Evolutionary conservation across 2,329 filamentous ascomycete species (phyloP).

Genomic region (Trichophyton schoenleinii): DNA sequence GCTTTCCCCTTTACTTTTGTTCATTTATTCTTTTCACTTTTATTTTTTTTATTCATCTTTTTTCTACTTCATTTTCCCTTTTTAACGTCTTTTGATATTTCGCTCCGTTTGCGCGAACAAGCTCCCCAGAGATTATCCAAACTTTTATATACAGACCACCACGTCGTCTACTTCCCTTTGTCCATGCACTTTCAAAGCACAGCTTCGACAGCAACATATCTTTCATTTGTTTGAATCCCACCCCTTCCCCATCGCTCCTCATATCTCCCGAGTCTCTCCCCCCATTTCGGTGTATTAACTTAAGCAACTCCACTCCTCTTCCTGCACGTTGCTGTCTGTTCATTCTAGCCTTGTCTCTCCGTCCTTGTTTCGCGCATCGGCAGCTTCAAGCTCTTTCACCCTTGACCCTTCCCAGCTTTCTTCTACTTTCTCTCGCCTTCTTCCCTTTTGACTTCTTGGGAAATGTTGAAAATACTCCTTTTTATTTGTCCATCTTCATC

Average conservation of each 20-base stretch:
- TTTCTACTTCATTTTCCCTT: not conserved
- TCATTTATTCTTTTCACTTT: not conserved
- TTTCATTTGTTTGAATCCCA: not conserved
- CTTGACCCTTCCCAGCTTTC: not conserved
- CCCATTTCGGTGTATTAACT: constrained; percentile 2
- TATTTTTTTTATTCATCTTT: not conserved
- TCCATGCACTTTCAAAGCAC: not conserved
- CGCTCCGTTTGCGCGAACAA: constrained; percentile 11
- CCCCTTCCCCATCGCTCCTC: not conserved
- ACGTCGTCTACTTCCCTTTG: not conserved
- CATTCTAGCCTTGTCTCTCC: constrained; percentile 15
- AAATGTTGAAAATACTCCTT: not conserved
- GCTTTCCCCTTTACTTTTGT: not conserved
- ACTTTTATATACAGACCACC: constrained; percentile 8
- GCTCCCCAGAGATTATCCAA: constrained; percentile 5
- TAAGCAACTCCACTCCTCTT: not conserved
- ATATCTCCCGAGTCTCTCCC: not conserved
- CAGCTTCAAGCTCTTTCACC: not conserved
- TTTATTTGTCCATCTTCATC: not conserved
- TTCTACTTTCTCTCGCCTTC: constrained; percentile 10
- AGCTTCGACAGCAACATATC: constrained; percentile 2
- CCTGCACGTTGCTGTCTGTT: constrained; percentile 20
- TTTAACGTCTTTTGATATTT: not conserved
- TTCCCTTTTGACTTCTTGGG: constrained; percentile 3
- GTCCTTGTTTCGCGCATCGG: not conserved